Percentiles rank a stretch among this genome's conserved stretches.
Evolutionary conservation across 495 filamentous ascomycete species (phyloP).

Genomic region (Acidomyces sp.): DNA sequence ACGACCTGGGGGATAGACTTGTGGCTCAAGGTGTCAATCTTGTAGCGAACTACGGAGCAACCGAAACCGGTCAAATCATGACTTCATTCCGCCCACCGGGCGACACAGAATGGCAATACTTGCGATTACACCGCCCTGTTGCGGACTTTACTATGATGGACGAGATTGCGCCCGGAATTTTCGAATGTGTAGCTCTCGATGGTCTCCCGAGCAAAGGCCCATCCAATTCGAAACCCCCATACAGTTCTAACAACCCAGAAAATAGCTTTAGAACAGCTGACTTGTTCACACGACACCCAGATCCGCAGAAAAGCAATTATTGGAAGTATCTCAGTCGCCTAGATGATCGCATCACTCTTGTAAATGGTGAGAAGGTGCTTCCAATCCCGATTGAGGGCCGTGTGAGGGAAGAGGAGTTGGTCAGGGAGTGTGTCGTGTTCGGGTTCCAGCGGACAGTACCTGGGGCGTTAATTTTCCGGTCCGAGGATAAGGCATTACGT

Average conservation of each 20-base stretch:
- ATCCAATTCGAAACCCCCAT: slow-evolving; percentile 32
- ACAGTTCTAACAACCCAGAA: slow-evolving; percentile 27
- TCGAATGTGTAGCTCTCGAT: slow-evolving; percentile 15
- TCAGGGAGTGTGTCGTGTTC: slow-evolving; percentile 48
- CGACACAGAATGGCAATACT: slow-evolving; percentile 35
- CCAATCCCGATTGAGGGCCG: slow-evolving; percentile 48
- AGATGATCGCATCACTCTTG: slow-evolving; percentile 51
- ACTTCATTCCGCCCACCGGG: slow-evolving; percentile 35
- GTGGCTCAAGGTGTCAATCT: slow-evolving; percentile 43
- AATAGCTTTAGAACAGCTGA: slow-evolving; percentile 46
- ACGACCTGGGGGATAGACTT: slow-evolving; percentile 36
- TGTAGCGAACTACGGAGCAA: slow-evolving; percentile 39
- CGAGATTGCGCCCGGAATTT: slow-evolving; percentile 17
- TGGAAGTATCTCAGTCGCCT: slow-evolving; percentile 53
- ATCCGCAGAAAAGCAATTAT: slow-evolving; percentile 35
- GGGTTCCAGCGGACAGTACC: slow-evolving; percentile 26
- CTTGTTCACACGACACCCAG: slow-evolving; percentile 48
- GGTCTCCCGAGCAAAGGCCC: slow-evolving; percentile 39
- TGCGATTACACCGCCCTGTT: slow-evolving; percentile 20
- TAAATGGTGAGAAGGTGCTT: slow-evolving; percentile 60
- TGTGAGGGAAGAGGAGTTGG: slow-evolving; percentile 37
- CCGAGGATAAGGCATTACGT: slow-evolving; percentile 3
- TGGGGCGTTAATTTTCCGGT: slow-evolving; percentile 24
- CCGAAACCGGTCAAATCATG: slow-evolving; percentile 46
- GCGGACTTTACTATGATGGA: slow-evolving; percentile 14